These are phyloP conservation scores for Pythium aquatile DNA, from an alignment of 352 stramenopile genomes.

Conservation along the genomic window DNA sequence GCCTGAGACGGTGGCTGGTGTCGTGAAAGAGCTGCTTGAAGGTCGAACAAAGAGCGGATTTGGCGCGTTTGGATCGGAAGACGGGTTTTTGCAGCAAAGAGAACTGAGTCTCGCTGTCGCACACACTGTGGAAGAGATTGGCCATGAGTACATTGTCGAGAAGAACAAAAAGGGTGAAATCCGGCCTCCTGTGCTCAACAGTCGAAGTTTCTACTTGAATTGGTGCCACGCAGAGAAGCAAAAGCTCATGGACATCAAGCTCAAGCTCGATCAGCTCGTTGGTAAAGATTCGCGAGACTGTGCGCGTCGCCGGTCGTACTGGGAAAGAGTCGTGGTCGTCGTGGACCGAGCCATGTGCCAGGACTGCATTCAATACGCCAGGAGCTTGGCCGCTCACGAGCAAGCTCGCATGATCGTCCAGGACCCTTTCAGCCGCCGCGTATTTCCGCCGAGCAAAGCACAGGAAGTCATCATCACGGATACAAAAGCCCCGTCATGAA, in stretches of 20 bases:
- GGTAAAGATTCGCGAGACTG: background rate
- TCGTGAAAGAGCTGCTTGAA: slow-evolving; percentile 24
- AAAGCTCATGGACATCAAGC: slow-evolving; percentile 74
- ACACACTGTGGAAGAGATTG: slow-evolving; percentile 46
- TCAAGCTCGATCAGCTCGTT: slow-evolving; percentile 39
- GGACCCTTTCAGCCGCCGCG: slow-evolving; percentile 43
- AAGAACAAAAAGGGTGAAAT: slow-evolving; percentile 41
- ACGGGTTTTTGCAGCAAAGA: slow-evolving; percentile 60
- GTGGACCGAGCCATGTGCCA: slow-evolving; percentile 76
- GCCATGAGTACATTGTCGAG: slow-evolving; percentile 71
- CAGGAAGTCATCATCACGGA: background rate
- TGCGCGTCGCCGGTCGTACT: slow-evolving; percentile 28
- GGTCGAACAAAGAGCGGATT: slow-evolving; percentile 61
- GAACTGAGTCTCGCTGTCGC: slow-evolving; percentile 65
- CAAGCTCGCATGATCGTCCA: slow-evolving; percentile 38
- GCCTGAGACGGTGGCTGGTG: background rate
- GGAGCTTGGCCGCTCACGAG: slow-evolving; percentile 44
- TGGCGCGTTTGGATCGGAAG: slow-evolving; percentile 63
- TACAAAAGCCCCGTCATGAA: background rate
- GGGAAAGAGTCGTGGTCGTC: slow-evolving; percentile 51
- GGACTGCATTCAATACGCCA: slow-evolving; percentile 69
- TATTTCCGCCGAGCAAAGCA: slow-evolving; percentile 40
- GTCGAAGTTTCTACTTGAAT: slow-evolving; percentile 83
- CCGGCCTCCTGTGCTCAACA: slow-evolving; percentile 61
- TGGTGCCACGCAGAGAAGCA: slow-evolving; percentile 88